These are phyloP conservation scores for Tricholoma bakamatsutake DNA, from an alignment of 768 basidiomycete species.

Conservation along the genomic window DNA sequence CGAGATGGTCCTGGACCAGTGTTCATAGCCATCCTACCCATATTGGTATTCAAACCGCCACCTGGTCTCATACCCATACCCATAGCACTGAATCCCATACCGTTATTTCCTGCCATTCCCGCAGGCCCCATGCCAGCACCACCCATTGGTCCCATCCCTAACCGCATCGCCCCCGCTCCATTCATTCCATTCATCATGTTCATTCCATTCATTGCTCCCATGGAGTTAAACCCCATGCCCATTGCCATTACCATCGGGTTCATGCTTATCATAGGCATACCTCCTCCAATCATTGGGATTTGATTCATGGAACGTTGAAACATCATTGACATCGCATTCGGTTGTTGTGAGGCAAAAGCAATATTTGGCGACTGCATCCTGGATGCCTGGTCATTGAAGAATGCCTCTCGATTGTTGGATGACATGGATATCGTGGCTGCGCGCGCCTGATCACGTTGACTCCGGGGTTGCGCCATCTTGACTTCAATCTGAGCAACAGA, in stretches of 20 bases:
- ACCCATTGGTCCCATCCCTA: slow-evolving; percentile 30
- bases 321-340: slow-evolving; percentile 48
- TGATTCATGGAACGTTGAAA: slow-evolving; percentile 48
- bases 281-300: slow-evolving; percentile 37
- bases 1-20: slow-evolving; percentile 43
- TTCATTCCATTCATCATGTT: slow-evolving; percentile 26
- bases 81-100: slow-evolving; percentile 17
- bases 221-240: slow-evolving; percentile 33
- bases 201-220: slow-evolving; percentile 28
- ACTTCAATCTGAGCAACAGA: slow-evolving; percentile 63
- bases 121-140: slow-evolving; percentile 16
- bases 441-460: slow-evolving; percentile 51
- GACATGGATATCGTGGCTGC: slow-evolving; percentile 16
- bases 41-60: slow-evolving; percentile 14
- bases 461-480: slow-evolving; percentile 72
- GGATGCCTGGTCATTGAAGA: slow-evolving; percentile 30
- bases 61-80: slow-evolving; percentile 11
- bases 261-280: slow-evolving; percentile 36
- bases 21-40: slow-evolving; percentile 36
- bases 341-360: slow-evolving; percentile 28
- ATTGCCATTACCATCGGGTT: slow-evolving; percentile 48
- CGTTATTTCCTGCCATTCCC: slow-evolving; percentile 17
- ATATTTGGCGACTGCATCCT: slow-evolving; percentile 29
- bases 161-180: slow-evolving; percentile 28
- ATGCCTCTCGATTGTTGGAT: slow-evolving; percentile 16